A percentile compares a stretch with the other conserved stretches of the same genome.
These are phyloP conservation scores for Diaporthe sp. DNA, from an alignment of 2,329 filamentous ascomycete species.

Conservation along the genomic window DNA sequence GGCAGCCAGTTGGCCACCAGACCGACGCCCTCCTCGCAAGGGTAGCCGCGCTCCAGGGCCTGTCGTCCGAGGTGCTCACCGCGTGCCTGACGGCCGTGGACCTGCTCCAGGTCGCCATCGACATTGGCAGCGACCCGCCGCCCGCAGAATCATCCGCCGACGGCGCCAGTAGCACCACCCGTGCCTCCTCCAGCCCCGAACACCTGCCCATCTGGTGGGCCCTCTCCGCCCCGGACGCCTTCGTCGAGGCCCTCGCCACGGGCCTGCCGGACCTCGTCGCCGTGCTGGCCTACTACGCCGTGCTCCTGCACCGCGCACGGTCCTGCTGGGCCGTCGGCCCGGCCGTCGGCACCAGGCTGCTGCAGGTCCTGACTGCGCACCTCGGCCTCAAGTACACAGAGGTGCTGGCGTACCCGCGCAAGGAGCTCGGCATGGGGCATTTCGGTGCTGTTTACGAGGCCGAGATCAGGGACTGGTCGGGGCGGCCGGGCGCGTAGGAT, in stretches of 20 bases:
- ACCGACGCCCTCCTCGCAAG: conserved; percentile 10
- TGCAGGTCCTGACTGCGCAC: conserved; percentile 3
- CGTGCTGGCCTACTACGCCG: conserved; percentile 25
- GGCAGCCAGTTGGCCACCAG: not conserved
- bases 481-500: not conserved
- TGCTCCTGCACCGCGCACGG: conserved; percentile 5
- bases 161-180: not conserved
- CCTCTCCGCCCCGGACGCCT: conserved; percentile 1
- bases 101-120: conserved; percentile 13
- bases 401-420: conserved; percentile 1
- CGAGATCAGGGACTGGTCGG: not conserved
- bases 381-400: conserved; percentile 10
- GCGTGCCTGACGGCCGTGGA: conserved; percentile 18
- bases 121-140: not conserved
- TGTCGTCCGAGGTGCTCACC: conserved; percentile 7
- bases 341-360: conserved; percentile 2
- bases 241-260: conserved; percentile 11
- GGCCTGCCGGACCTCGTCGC: conserved; percentile 13
- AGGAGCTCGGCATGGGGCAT: not conserved
- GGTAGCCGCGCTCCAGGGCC: conserved; percentile 3
- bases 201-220: conserved; percentile 16
- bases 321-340: conserved; percentile 9
- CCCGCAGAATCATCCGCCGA: not conserved
- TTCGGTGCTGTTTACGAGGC: conserved; percentile 4
- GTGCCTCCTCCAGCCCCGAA: not conserved